phyloP scores from a whole-genome alignment of 2,329 filamentous ascomycete genomes.

The Colletotrichum tamarilloi region DNA sequence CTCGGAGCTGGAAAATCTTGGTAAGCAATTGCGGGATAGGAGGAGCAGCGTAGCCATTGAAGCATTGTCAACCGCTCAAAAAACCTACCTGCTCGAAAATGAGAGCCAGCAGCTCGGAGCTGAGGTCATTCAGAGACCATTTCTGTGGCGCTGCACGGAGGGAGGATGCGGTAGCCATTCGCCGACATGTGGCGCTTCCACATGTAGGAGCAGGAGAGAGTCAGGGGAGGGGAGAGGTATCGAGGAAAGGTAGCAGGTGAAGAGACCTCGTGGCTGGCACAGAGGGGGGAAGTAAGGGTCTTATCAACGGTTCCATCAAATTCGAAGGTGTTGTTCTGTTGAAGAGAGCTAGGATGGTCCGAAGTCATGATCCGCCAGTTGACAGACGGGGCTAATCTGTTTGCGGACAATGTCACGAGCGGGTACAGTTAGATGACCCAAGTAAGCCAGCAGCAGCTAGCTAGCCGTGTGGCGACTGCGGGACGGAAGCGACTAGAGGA shows the following conservation, averaged over 20 bases:
- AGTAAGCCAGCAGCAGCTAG: conserved; percentile 28
- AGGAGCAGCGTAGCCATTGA: background rate
- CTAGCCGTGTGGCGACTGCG: conserved; percentile 27
- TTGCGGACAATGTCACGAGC: conserved; percentile 39
- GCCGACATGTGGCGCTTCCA: conserved; percentile 35
- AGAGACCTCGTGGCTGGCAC: background rate
- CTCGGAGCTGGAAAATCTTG: conserved; percentile 47
- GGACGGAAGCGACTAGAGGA: conserved; percentile 21
- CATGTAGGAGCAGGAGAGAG: conserved; percentile 31
- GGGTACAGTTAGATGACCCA: conserved; percentile 30
- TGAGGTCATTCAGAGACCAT: conserved; percentile 50
- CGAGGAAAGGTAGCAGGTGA: conserved; percentile 10
- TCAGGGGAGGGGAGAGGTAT: conserved; percentile 15
- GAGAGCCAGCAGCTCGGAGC: conserved; percentile 55
- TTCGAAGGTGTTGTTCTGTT: conserved; percentile 22
- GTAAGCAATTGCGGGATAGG: conserved; percentile 19
- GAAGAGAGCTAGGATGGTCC: conserved; percentile 31
- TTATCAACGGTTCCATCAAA: conserved; percentile 36
- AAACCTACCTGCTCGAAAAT: conserved; percentile 53
- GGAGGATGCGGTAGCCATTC: conserved; percentile 39
- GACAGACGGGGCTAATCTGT: conserved; percentile 37
- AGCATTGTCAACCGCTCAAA: background rate
- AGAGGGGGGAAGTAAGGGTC: conserved; percentile 23
- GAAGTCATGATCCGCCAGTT: conserved; percentile 37
- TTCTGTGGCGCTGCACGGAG: conserved; percentile 32